Evolutionary conservation across 106 monocot genomes (phyloP).

Genomic region (Dendrobium catenatum): DNA sequence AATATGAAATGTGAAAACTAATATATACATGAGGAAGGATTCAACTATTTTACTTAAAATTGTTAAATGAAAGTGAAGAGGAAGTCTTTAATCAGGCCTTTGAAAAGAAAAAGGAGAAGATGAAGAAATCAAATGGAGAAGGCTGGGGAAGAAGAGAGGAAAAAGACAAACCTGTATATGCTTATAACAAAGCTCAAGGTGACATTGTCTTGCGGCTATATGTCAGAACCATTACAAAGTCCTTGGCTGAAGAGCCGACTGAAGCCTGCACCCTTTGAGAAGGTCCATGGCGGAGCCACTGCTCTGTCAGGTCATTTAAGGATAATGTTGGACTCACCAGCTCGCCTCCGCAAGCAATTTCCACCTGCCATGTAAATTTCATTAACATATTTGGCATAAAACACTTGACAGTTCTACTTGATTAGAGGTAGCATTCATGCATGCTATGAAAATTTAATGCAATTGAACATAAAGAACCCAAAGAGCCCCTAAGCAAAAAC

Average conservation of each 20-base stretch:
- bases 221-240: conserved; percentile 44
- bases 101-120: background rate
- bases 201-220: conserved; percentile 18
- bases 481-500: no score
- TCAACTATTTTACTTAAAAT: background rate
- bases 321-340: conserved; percentile 27
- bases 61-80: background rate
- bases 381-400: background rate
- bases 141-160: background rate
- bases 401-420: no score
- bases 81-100: background rate
- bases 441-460: no score
- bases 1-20: background rate
- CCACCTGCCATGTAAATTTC: conserved; percentile 27
- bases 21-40: background rate
- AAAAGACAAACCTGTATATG: background rate
- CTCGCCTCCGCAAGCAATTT: conserved; percentile 38
- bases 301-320: conserved; percentile 29
- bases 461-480: no score
- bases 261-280: conserved; percentile 15
- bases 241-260: conserved; percentile 40
- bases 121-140: background rate
- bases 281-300: conserved; percentile 26
- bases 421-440: no score
- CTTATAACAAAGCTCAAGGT: background rate